Base-by-base conservation (phyloP, 495 filamentous ascomycete species). In the Thermothielavioides terrestris region DNA sequence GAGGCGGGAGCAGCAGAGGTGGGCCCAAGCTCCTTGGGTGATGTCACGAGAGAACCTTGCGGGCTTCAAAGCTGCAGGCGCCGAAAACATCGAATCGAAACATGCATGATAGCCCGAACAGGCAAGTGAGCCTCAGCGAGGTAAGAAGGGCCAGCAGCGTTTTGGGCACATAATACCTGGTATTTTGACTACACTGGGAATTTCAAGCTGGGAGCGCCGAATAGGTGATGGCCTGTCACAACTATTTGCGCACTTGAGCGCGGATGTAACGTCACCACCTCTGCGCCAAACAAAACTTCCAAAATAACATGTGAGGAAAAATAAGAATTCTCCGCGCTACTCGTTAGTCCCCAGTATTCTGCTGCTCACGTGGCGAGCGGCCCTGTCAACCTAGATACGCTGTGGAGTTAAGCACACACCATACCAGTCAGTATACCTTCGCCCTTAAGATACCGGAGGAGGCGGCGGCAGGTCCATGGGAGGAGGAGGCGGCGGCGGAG, bases 381-480 rank as follows among this genome's bases (percentile, higher is more conserved):
- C 21, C 31, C 30, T 21, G 9, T 48, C 36, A 32, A 28, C 10
- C 15, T 15, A 46, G 32, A 17, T 38, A 32, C n/a, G 28, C 50
- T 57, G 32, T 46, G 14, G 18, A 47, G 28, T 50, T 28, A 42
- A 38, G 15, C 12, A 40, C 53, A 35, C 35, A 23, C 43, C 46
- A 54, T 64, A 44, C 60, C 52, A 27, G 62, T 65, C 58, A 63
- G 60, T 61, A 60, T 21, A 15, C 11, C 17, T 21, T 42, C 18
- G 34, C n/a, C 15, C 41, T 41, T 74, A 80, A 46, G 68, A 69
- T 48, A 76, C 75, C 8, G 78, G 85, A 12, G 85, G 85, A 14
- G 85, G 86, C 18, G 85, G 85, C 30, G 84, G 84, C 60, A 82
- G 77, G 53, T 90, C 86, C 62, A 78, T 82, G 4, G 86, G 85